Percentiles rank a stretch among this genome's conserved stretches.
Evolutionary conservation across 2,329 filamentous ascomycete species (phyloP).

Genomic region (Colletotrichum falcatum): DNA sequence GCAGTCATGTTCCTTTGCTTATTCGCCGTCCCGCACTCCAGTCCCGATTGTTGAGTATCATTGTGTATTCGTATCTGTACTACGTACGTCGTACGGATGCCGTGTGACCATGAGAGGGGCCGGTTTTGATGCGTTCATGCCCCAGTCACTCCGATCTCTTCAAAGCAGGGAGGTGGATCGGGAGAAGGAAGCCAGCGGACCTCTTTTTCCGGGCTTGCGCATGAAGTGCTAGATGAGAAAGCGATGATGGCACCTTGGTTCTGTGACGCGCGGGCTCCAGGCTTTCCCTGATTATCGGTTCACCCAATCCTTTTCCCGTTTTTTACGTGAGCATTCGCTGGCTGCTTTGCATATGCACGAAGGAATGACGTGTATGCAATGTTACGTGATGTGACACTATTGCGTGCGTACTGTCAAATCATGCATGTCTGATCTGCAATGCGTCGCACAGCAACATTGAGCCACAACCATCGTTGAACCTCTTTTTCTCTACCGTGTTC

Average conservation of each 20-base stretch:
- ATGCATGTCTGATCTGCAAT: conserved; percentile 7
- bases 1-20: neutral
- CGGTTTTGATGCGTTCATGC: too few relatives aligned
- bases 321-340: neutral
- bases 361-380: neutral
- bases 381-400: neutral
- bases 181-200: neutral
- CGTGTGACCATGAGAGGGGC: too few relatives aligned
- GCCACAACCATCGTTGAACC: too few relatives aligned
- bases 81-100: too few relatives aligned
- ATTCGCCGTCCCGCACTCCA: neutral
- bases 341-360: neutral
- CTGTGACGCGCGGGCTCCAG: neutral
- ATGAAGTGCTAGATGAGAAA: neutral
- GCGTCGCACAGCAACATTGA: too few relatives aligned
- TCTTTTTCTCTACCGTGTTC: too few relatives aligned
- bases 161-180: neutral
- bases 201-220: neutral
- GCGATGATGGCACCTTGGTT: neutral
- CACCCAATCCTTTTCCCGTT: neutral
- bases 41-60: too few relatives aligned
- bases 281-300: neutral
- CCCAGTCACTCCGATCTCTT: neutral
- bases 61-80: too few relatives aligned
- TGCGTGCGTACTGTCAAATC: neutral